Evolutionary conservation across 148 eudicot species (phyloP).

Genomic region (Dianthus caryophyllus): DNA sequence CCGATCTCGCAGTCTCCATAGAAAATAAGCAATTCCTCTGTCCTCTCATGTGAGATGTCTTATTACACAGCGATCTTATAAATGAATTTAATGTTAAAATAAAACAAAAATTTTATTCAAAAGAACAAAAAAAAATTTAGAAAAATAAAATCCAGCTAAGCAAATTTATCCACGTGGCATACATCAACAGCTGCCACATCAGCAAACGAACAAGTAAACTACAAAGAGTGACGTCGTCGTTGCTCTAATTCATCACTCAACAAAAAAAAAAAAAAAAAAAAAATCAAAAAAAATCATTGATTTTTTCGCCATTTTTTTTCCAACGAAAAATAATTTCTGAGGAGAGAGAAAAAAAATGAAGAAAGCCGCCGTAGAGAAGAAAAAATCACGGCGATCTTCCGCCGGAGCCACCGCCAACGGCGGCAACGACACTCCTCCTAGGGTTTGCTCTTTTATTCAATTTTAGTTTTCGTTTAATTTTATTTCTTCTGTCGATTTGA

Average conservation of each 20-base stretch:
- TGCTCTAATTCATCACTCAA: background rate
- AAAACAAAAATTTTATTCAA: too few relatives aligned
- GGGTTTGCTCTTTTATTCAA: constrained; percentile 20
- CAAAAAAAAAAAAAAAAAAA: too few relatives aligned
- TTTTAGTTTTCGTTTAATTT: background rate
- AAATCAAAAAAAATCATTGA: background rate
- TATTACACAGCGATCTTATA: too few relatives aligned
- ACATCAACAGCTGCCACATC: background rate
- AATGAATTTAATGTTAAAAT: too few relatives aligned
- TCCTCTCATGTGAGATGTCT: too few relatives aligned
- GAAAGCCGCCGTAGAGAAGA: constrained; percentile 47
- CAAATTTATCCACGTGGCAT: background rate
- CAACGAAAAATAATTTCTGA: background rate
- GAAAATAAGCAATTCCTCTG: too few relatives aligned
- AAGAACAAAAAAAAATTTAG: background rate
- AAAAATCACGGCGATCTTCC: constrained; percentile 43
- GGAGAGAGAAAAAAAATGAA: constrained; percentile 34
- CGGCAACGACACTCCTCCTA: constrained; percentile 35
- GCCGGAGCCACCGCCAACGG: constrained; percentile 22
- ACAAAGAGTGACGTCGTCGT: constrained; percentile 25
- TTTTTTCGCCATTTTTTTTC: background rate
- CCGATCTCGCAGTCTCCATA: too few relatives aligned
- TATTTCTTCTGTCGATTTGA: background rate
- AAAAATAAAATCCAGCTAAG: background rate
- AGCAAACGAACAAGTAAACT: background rate